These are phyloP conservation scores for Albophoma yamanashiensis DNA, from an alignment of 2,329 filamentous ascomycete species.

Conservation along the genomic window DNA sequence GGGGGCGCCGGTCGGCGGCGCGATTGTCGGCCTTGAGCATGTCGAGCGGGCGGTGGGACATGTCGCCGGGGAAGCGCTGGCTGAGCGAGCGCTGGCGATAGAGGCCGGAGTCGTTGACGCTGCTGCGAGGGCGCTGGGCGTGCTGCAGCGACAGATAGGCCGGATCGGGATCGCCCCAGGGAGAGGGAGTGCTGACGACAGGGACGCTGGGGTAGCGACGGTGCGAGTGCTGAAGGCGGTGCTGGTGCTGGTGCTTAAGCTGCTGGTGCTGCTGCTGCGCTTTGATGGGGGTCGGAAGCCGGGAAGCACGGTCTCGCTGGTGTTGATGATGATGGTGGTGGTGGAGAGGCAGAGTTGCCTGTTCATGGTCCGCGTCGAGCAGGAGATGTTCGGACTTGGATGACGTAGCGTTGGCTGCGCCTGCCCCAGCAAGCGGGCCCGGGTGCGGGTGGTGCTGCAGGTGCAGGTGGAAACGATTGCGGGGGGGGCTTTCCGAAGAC, in stretches of 20 bases:
- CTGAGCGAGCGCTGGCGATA: slow-evolving; percentile 9
- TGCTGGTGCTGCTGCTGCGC: not conserved
- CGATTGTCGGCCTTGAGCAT: slow-evolving; percentile 52
- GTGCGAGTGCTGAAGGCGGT: not conserved
- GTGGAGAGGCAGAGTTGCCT: not conserved
- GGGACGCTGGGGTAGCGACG: not conserved
- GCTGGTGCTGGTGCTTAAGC: not conserved
- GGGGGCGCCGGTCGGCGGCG: slow-evolving; percentile 56
- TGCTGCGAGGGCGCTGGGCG: not conserved
- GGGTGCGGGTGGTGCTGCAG: slow-evolving; percentile 30
- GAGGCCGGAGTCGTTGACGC: slow-evolving; percentile 4
- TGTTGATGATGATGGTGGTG: not conserved
- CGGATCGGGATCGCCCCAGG: not conserved
- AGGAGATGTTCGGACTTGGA: not conserved
- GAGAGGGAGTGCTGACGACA: not conserved
- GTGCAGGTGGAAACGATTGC: slow-evolving; percentile 17
- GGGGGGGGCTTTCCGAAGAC: slow-evolving; percentile 41
- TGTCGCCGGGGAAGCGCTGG: slow-evolving; percentile 50
- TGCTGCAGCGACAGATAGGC: not conserved
- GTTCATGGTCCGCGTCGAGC: not conserved
- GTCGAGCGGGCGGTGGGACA: slow-evolving; percentile 56
- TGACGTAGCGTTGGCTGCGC: slow-evolving; percentile 6
- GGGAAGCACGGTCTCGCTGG: not conserved
- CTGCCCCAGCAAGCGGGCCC: slow-evolving; percentile 15
- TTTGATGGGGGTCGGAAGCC: not conserved